phyloP scores from a whole-genome alignment of 495 filamentous ascomycete species.

The Sphaerosporella brunnea region DNA sequence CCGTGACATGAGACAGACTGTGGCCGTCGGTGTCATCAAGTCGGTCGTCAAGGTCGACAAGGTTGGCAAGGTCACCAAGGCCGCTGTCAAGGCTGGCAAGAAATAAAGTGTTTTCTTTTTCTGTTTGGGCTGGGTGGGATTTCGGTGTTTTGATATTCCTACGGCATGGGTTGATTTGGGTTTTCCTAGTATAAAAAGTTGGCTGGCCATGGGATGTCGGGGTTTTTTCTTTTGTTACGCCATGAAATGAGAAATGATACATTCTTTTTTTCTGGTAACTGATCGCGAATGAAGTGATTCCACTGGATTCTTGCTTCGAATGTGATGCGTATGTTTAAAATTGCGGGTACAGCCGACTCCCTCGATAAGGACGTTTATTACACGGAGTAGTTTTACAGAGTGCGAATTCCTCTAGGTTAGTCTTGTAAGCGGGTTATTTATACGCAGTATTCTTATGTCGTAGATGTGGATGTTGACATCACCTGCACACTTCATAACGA shows the following conservation, averaged over 20 bases:
- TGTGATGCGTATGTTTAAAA: too few relatives aligned
- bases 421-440: too few relatives aligned
- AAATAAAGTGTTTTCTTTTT: slow-evolving; percentile 18
- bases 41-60: slow-evolving; percentile 60
- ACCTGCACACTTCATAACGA: too few relatives aligned
- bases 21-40: slow-evolving; percentile 95
- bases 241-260: slow-evolving; percentile 9
- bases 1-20: slow-evolving; percentile 82
- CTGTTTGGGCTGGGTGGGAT: neutral
- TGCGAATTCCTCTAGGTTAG: too few relatives aligned
- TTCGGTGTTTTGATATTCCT: slow-evolving; percentile 6
- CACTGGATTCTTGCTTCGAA: too few relatives aligned
- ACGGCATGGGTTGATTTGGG: neutral
- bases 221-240: slow-evolving; percentile 6
- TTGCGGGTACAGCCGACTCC: too few relatives aligned
- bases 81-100: slow-evolving; percentile 30
- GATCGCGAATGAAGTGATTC: too few relatives aligned
- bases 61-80: slow-evolving; percentile 60
- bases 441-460: too few relatives aligned
- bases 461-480: too few relatives aligned
- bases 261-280: slow-evolving; percentile 4
- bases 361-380: too few relatives aligned
- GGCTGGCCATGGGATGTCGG: slow-evolving; percentile 18
- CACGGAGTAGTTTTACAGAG: too few relatives aligned
- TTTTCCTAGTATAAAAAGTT: slow-evolving; percentile 13